Conservation (phyloP, 345 rosid species). For the Draba incana region DNA sequence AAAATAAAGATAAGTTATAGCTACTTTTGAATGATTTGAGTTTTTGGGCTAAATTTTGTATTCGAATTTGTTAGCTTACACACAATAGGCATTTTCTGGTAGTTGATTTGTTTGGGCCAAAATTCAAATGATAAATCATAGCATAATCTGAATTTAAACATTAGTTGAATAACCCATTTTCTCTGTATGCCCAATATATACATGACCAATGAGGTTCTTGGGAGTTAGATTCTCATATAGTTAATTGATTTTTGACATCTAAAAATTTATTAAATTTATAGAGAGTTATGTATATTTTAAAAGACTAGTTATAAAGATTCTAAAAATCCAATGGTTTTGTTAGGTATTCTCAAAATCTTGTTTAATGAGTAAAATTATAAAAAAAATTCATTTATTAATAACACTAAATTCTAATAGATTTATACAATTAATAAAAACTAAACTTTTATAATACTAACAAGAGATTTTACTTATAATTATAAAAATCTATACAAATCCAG, state of each 20-base stretch:
- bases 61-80: background rate
- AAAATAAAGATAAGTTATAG: background rate
- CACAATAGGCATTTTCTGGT: background rate
- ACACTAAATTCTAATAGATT: no score
- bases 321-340: no score
- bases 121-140: background rate
- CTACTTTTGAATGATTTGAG: background rate
- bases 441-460: background rate
- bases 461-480: no score
- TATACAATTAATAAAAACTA: background rate
- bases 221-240: no score
- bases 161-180: background rate
- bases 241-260: no score
- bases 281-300: no score
- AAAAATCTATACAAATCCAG: no score
- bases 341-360: no score
- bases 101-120: conserved; percentile 1
- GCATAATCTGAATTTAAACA: background rate
- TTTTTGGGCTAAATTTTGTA: background rate
- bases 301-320: no score
- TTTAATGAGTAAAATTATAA: no score
- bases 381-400: no score
- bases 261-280: no score
- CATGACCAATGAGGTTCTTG: background rate
- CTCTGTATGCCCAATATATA: background rate